Conservation (phyloP, 495 filamentous ascomycete genomes). For the Daldinia vernicosa region DNA sequence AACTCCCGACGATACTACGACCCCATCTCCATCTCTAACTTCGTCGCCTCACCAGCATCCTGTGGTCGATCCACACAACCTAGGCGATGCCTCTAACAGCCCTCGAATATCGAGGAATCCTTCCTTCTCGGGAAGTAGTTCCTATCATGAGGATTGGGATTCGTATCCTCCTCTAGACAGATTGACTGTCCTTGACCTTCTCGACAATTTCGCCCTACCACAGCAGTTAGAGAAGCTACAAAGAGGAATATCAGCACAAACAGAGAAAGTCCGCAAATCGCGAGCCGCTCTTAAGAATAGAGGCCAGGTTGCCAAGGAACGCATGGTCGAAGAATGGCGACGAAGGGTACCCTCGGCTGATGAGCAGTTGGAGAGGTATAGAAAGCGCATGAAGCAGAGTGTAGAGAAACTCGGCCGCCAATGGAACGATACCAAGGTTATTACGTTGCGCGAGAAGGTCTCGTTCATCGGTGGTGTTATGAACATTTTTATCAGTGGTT, state of each 20-base stretch:
- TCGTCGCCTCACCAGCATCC: slow-evolving; percentile 53
- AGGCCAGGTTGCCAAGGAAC: slow-evolving; percentile 64
- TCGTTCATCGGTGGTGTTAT: slow-evolving; percentile 96
- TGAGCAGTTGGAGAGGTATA: slow-evolving; percentile 91
- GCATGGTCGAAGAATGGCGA: slow-evolving; percentile 88
- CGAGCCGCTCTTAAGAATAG: slow-evolving; percentile 72
- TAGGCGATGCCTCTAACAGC: slow-evolving; percentile 57
- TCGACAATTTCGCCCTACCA: slow-evolving; percentile 92
- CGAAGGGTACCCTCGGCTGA: slow-evolving; percentile 83
- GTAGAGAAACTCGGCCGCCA: slow-evolving; percentile 86
- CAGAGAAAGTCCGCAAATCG: slow-evolving; percentile 82
- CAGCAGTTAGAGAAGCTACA: slow-evolving; percentile 90
- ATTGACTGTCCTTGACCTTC: slow-evolving; percentile 87
- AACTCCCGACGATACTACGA: slow-evolving; percentile 53
- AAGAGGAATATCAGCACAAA: slow-evolving; percentile 78
- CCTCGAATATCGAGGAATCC: slow-evolving; percentile 71
- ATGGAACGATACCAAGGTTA: slow-evolving; percentile 88
- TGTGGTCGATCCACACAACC: slow-evolving; percentile 53
- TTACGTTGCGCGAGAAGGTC: slow-evolving; percentile 91
- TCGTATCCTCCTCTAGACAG: slow-evolving; percentile 86
- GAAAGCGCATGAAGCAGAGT: slow-evolving; percentile 80
- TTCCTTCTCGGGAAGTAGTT: slow-evolving; percentile 80
- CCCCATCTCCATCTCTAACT: slow-evolving; percentile 52
- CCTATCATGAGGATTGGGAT: slow-evolving; percentile 90
- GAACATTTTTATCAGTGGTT: slow-evolving; percentile 96